phyloP scores from a whole-genome alignment of 2,329 filamentous ascomycete genomes.

The Alternaria novae-zelandiae region DNA sequence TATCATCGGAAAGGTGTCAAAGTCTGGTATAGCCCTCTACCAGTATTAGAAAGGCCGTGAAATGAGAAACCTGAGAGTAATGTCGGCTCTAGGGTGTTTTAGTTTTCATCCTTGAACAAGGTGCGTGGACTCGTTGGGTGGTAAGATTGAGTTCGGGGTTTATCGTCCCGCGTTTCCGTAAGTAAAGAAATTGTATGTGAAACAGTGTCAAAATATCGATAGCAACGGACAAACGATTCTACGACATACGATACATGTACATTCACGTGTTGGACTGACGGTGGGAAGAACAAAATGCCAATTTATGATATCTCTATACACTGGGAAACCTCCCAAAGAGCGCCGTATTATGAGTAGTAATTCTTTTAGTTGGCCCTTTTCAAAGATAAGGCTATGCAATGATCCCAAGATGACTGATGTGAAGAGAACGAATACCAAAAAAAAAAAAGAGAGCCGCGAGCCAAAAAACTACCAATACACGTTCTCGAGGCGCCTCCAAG shows the following conservation, averaged over 20 bases:
- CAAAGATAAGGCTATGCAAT: neutral
- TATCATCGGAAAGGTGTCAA: neutral
- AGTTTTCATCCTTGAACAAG: fast-evolving
- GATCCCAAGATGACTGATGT: neutral
- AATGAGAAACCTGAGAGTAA: neutral
- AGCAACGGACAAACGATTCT: neutral
- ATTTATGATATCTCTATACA: neutral
- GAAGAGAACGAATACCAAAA: neutral
- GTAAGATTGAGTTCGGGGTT: neutral
- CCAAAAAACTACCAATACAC: neutral
- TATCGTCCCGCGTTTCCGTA: neutral
- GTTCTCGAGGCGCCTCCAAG: neutral
- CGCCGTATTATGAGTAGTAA: neutral
- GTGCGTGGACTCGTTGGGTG: neutral
- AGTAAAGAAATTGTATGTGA: neutral
- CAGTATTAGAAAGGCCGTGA: neutral
- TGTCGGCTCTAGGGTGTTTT: neutral
- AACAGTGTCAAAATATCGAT: neutral
- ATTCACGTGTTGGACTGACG: neutral
- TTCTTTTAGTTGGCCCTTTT: neutral
- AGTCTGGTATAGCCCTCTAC: neutral
- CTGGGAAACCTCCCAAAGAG: neutral
- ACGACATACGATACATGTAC: neutral
- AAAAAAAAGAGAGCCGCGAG: neutral
- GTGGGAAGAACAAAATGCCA: neutral